Evolutionary conservation across 2,329 filamentous ascomycete species (phyloP).

Genomic region (Aureobasidium namibiae): DNA sequence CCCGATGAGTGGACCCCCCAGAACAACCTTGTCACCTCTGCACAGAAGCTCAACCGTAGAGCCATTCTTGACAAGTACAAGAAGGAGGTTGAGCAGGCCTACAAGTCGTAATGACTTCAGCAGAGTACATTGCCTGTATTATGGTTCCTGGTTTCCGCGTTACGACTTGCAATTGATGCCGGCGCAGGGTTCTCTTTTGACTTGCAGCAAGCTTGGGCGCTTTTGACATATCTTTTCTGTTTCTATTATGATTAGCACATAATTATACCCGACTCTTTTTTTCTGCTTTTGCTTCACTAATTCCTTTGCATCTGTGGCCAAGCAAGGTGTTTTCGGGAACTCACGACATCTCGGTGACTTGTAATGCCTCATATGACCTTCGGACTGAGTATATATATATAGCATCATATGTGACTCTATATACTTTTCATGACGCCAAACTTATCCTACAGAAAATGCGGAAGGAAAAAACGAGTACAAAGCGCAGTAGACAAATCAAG

Average conservation of each 20-base stretch:
- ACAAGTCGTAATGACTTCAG: conserved; percentile 18
- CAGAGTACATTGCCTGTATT: not conserved
- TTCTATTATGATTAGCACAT: conserved; percentile 11
- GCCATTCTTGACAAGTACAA: conserved; percentile 43
- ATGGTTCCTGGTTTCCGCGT: not conserved
- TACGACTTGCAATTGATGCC: not conserved
- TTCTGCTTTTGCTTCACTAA: too few species aligned
- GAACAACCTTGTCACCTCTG: conserved; percentile 51
- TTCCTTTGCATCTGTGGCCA: too few species aligned
- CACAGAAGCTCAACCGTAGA: conserved; percentile 46
- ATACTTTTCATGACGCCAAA: too few species aligned
- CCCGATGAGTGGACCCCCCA: conserved; percentile 84
- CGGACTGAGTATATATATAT: too few species aligned
- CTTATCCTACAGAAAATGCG: too few species aligned
- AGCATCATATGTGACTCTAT: too few species aligned
- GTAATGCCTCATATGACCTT: too few species aligned
- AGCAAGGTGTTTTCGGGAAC: too few species aligned
- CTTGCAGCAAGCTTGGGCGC: conserved; percentile 1
- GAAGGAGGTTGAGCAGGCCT: conserved; percentile 42
- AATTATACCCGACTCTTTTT: conserved; percentile 13
- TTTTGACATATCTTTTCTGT: conserved; percentile 2
- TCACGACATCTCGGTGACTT: too few species aligned
- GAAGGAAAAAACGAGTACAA: too few species aligned
- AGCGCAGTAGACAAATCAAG: too few species aligned
- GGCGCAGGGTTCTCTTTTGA: not conserved